A percentile compares a stretch with the other conserved stretches of the same genome.
Evolutionary conservation across 345 rosid genomes (phyloP).

Genomic region (Populus davidiana): DNA sequence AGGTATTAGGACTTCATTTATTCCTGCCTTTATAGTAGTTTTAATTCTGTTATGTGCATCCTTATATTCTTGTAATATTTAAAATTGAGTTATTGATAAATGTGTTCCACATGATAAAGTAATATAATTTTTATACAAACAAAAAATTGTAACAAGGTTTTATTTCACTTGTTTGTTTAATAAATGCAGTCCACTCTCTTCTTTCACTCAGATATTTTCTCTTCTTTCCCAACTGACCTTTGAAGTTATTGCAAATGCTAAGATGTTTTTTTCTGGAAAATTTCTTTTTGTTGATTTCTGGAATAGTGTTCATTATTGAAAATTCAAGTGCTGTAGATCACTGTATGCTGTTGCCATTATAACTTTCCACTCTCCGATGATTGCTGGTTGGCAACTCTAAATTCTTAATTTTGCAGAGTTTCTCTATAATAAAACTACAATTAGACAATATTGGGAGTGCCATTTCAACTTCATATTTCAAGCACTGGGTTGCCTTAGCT

Average conservation of each 20-base stretch:
- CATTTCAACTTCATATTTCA: slow-evolving; percentile 53
- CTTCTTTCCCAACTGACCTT: background rate
- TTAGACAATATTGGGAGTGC: slow-evolving; percentile 48
- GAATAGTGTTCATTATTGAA: background rate
- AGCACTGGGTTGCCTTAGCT: slow-evolving; percentile 82
- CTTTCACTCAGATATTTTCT: background rate
- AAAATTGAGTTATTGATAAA: background rate
- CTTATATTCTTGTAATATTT: background rate
- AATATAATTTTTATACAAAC: too few species aligned
- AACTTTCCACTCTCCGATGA: background rate
- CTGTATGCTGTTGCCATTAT: background rate
- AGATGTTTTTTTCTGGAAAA: background rate
- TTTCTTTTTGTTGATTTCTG: background rate
- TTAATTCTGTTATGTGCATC: background rate
- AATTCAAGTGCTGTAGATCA: background rate
- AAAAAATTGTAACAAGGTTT: too few species aligned
- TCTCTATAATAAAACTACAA: slow-evolving; percentile 53
- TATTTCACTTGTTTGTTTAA: too few species aligned
- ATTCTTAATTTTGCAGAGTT: slow-evolving; percentile 54
- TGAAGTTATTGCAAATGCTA: background rate
- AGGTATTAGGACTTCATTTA: slow-evolving; percentile 46
- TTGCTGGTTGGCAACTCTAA: background rate
- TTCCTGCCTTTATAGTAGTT: slow-evolving; percentile 6
- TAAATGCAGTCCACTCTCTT: background rate
- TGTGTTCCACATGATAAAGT: background rate